Percentiles rank a stretch among this genome's conserved stretches.
Evolutionary conservation across 352 stramenopile genomes (phyloP).

Genomic region (Globisporangium alternatum): DNA sequence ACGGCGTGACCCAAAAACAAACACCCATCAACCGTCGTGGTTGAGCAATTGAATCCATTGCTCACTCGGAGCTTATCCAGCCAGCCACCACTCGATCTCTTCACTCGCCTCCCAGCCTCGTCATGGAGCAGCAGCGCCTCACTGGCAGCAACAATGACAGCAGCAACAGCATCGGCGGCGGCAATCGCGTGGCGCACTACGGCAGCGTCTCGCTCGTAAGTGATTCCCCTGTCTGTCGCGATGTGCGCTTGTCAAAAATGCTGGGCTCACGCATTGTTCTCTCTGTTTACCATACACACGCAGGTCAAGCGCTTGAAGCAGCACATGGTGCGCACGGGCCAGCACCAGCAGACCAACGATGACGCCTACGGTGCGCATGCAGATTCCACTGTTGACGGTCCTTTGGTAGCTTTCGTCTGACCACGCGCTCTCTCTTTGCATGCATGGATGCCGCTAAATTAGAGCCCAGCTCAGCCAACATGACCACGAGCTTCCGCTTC

Average conservation of each 20-base stretch:
- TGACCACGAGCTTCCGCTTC: slow-evolving; percentile 32
- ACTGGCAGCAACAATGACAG: not conserved
- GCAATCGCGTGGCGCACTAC: slow-evolving; percentile 19
- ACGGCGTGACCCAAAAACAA: not conserved
- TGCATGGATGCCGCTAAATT: not conserved
- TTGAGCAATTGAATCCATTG: not conserved
- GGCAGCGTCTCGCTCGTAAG: slow-evolving; percentile 39
- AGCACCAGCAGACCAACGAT: slow-evolving; percentile 2
- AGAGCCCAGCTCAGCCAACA: slow-evolving; percentile 28
- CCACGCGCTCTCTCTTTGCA: not conserved
- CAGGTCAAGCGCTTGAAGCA: slow-evolving; percentile 27
- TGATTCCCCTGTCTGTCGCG: not conserved
- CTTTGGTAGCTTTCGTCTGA: not conserved
- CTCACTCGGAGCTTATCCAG: not conserved
- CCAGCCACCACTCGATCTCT: not conserved
- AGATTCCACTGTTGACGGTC: not conserved
- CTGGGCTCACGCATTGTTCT: not conserved
- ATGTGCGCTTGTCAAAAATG: not conserved
- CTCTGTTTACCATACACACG: not conserved
- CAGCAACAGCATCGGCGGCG: not conserved
- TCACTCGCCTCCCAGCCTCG: not conserved
- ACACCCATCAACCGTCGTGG: not conserved
- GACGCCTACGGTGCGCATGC: slow-evolving; percentile 2
- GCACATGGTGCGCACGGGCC: slow-evolving; percentile 6
- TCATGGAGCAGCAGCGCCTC: slow-evolving; percentile 22